Percentiles rank a stretch among this genome's conserved stretches.
phyloP scores from a whole-genome alignment of 306 rosid genomes.

The Castanea crenata region DNA sequence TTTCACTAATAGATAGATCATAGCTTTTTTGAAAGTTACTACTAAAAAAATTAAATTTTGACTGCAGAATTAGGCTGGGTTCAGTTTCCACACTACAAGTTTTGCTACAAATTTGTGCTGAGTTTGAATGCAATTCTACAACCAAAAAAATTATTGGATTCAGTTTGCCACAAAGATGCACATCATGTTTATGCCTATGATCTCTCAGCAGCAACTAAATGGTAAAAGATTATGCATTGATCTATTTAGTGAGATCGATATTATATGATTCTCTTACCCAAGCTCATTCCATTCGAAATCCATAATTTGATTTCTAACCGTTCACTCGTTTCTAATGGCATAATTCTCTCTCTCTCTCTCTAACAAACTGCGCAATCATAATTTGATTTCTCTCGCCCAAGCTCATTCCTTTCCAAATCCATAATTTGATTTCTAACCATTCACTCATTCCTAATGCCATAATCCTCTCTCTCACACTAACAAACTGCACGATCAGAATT shows the following conservation, averaged over 20 bases:
- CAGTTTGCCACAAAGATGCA: too few relatives aligned
- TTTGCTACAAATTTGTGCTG: not conserved
- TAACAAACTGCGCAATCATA: too few relatives aligned
- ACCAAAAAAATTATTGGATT: too few relatives aligned
- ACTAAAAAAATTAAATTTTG: not conserved
- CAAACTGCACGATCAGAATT: too few relatives aligned
- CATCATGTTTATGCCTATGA: too few relatives aligned
- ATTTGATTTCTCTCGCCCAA: not conserved
- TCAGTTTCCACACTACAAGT: not conserved
- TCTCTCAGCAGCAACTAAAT: not conserved
- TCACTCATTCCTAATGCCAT: not conserved
- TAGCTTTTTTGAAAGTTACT: not conserved
- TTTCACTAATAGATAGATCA: slow-evolving; percentile 1
- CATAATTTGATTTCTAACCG: not conserved
- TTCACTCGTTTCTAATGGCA: not conserved
- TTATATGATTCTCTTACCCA: not conserved
- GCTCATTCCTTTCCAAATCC: not conserved
- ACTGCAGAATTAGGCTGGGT: not conserved
- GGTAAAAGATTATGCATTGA: not conserved
- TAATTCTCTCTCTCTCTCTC: too few relatives aligned
- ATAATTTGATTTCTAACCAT: not conserved
- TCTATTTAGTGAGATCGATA: too few relatives aligned
- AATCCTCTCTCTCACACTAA: too few relatives aligned
- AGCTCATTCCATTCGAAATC: not conserved
- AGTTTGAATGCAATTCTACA: too few relatives aligned